Base-by-base conservation (phyloP, 768 basidiomycete species). In the Multifurca ochricompacta region DNA sequence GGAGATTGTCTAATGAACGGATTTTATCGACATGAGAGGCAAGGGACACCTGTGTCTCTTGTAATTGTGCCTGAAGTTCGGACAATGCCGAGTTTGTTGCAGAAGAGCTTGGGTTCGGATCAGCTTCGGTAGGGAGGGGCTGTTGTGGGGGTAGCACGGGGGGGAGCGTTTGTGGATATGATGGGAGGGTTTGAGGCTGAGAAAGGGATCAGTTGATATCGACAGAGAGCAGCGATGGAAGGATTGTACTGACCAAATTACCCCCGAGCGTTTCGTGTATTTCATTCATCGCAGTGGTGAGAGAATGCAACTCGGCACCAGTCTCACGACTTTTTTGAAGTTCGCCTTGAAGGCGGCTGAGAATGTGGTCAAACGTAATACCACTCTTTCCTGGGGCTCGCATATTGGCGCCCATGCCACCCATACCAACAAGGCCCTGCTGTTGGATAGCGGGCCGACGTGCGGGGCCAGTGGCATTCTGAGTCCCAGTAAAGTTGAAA, bases 281-380 rank as follows among this genome's bases (percentile, higher is more conserved):
- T n/a, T 96, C 92, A 37, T 74, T 80, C 80, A 99, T 90, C 4
- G 87, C 77, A 11, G 78, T 78, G 14, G 80, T 85, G 30, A 97
- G 71, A 0, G 79, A 79, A 58, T 83, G 81, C 3, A 99, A 74
- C 65, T 98, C 94, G 0, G 83, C 76, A 13, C 91, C 90, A 0
- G 94, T 96, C 65, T 98, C 95, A 16, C 91, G 81, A 64, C 90
- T 92, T 72, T 95, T 96, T 71, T 88, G 86, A n/a, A 98, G 80
- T 66, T 98, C 94, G 59, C 84, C 83, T 67, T 97, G 94, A 2
- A 98, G 73, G 32, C 90, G 81, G 52, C 77, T 87, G 41, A 97
- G 71, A 48, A 97, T 91, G 62, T 93, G 89, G 63, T 97, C 94
- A 65, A 98, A 95, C 7, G 83, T 88, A 21, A 96, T 74, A 0